Evolutionary conservation across 2,329 filamentous ascomycete species (phyloP), one percentile per base, ranked within the genome.

Genomic region (Chalaropsis ovoidea): DNA sequence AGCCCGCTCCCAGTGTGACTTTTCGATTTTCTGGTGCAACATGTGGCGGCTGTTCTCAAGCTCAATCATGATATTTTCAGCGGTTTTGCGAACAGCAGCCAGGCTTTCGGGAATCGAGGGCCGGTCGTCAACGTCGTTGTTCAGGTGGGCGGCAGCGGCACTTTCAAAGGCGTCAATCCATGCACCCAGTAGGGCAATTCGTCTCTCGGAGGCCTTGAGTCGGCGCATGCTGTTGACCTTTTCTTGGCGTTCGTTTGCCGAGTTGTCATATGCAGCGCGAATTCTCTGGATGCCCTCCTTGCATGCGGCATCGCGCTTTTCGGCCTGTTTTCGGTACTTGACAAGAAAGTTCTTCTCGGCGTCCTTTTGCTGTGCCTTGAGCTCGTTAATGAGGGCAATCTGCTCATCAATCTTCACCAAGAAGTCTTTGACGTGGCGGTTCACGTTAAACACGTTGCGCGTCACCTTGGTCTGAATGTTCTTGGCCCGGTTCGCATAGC

Each of bases 391-490:
- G 72, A 96, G 77, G n/a, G 86, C 87, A 82, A 96, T 92, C 74
- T 99, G 93, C 77, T 99, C 94, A 73, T 99, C 93, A 71, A 99
- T 99, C 81, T 97, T 97, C 79, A 96, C 94, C 74, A 99, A 77
- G 77, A 96, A 99, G 76, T 99, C 94, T 79, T 99, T 99, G 72
- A 99, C 94, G 76, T 99, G 94, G 68, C 94, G 88, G 75, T 99
- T 96, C 69, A 99, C 94, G 74, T 99, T 99, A 78, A 95, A 99
- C 27, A 97, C 92, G 73, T 99, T 99, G 72, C 92, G 86, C n/a
- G 94, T 96, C 66, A 96, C 91, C 81, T 99, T 99, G 67, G 94
- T 99, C 78, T 97, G 95, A 73, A 99, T 99, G 72, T 99, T 99
- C 83, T 99, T 99, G 67, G 94, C 94, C 70, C 94, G 84, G 75